A percentile compares a stretch with the other conserved stretches of the same genome.
phyloP scores from a whole-genome alignment of 768 basidiomycete species.

The Lentinula sp. region DNA sequence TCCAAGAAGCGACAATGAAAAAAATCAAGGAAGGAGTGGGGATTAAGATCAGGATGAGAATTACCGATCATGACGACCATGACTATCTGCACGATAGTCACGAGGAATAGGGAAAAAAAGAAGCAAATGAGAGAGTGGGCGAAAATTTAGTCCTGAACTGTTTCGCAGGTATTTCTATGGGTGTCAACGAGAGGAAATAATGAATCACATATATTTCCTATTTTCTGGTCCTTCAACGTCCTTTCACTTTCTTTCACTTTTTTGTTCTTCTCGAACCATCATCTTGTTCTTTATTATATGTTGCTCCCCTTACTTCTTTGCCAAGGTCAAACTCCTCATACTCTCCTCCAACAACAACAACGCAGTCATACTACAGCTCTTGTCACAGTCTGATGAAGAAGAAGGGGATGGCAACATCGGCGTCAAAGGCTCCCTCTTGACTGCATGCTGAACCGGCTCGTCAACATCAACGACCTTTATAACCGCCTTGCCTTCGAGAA shows the following conservation, averaged over 20 bases:
- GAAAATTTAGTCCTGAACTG: neutral
- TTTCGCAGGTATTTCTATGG: neutral
- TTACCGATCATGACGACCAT: too few species aligned
- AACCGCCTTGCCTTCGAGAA: conserved; percentile 80
- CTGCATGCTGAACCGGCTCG: neutral
- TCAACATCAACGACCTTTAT: conserved; percentile 77
- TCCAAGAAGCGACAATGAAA: neutral
- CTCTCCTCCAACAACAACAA: conserved; percentile 60
- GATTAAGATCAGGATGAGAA: neutral
- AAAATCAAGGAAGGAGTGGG: neutral
- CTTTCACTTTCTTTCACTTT: neutral
- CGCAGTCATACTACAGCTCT: conserved; percentile 23
- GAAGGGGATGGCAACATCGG: conserved; percentile 8
- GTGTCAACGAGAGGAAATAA: neutral
- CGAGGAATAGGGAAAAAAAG: neutral
- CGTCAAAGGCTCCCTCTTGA: neutral
- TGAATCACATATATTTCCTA: neutral
- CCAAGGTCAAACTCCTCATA: conserved; percentile 59
- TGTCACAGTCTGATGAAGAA: conserved; percentile 3
- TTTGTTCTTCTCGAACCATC: neutral
- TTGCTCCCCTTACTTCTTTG: conserved; percentile 5
- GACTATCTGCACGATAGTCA: too few species aligned
- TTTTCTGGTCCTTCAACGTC: neutral
- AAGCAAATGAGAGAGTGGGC: neutral
- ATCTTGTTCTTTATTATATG: too few species aligned